These are phyloP conservation scores for Brassica incana DNA, from an alignment of 345 rosid species.

Conservation along the genomic window DNA sequence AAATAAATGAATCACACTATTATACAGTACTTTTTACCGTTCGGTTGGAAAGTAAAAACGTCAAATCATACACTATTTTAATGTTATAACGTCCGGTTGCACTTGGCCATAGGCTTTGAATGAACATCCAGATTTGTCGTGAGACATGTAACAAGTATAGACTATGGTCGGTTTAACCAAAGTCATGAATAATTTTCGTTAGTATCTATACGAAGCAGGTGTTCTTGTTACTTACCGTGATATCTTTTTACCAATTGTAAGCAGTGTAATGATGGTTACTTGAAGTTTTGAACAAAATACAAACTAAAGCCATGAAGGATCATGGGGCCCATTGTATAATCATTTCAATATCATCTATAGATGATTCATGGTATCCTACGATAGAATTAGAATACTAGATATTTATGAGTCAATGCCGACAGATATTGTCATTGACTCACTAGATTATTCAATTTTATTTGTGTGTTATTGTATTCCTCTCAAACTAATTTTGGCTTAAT, in stretches of 20 bases:
- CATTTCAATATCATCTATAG: not conserved
- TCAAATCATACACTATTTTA: too few relatives aligned
- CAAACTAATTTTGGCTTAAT: not conserved
- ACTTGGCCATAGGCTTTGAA: too few relatives aligned
- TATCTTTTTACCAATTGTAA: too few relatives aligned
- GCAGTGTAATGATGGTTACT: not conserved
- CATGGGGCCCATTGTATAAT: not conserved
- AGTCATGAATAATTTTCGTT: not conserved
- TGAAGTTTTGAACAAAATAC: not conserved
- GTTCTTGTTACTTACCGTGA: too few relatives aligned
- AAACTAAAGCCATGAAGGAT: not conserved
- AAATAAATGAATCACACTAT: too few relatives aligned
- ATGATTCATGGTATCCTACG: not conserved
- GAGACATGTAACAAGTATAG: not conserved
- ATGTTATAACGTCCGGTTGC: too few relatives aligned
- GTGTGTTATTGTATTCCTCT: not conserved
- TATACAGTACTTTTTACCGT: too few relatives aligned
- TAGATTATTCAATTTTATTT: not conserved
- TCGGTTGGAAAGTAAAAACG: too few relatives aligned
- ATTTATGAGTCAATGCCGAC: slow-evolving; percentile 20
- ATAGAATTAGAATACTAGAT: not conserved
- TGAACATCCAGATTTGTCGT: not conserved
- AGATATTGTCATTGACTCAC: slow-evolving; percentile 26
- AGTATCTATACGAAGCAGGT: too few relatives aligned
- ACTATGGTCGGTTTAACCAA: not conserved